phyloP scores from a whole-genome alignment of 306 rosid species.

The Lathyrus oleraceus region DNA sequence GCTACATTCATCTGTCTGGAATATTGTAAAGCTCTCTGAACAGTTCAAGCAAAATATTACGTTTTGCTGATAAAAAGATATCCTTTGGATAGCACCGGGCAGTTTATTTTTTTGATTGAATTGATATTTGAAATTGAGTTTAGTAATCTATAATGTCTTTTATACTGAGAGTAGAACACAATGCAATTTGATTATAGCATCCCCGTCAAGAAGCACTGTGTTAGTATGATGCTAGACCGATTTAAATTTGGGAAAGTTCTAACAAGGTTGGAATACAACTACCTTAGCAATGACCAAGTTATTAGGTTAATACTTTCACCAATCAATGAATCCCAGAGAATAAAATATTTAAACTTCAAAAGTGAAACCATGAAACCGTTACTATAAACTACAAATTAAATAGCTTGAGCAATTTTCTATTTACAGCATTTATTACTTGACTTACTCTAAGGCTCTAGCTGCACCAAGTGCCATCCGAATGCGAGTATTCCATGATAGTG shows the following conservation, averaged over 20 bases:
- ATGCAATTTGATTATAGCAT: neutral
- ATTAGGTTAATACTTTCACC: too few relatives aligned
- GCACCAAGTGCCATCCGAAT: conserved; percentile 91
- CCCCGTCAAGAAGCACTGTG: too few relatives aligned
- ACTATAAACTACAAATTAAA: conserved; percentile 21
- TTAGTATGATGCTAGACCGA: too few relatives aligned
- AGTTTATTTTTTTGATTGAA: neutral
- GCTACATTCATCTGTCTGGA: neutral
- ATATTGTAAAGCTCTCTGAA: neutral
- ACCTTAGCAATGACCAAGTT: too few relatives aligned
- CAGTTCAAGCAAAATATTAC: neutral
- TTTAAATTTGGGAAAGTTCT: too few relatives aligned
- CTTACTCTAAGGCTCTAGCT: conserved; percentile 98
- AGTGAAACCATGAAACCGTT: conserved; percentile 14
- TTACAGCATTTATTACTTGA: conserved; percentile 27
- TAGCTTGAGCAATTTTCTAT: conserved; percentile 7
- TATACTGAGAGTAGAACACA: neutral
- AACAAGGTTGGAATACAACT: too few relatives aligned
- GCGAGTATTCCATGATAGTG: conserved; percentile 80
- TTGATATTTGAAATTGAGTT: neutral
- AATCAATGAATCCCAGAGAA: too few relatives aligned
- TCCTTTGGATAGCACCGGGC: neutral
- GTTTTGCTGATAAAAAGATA: neutral
- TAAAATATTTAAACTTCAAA: neutral
- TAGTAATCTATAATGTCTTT: neutral